phyloP scores from a whole-genome alignment of 805 yeast species.

The Ogataea pini region DNA sequence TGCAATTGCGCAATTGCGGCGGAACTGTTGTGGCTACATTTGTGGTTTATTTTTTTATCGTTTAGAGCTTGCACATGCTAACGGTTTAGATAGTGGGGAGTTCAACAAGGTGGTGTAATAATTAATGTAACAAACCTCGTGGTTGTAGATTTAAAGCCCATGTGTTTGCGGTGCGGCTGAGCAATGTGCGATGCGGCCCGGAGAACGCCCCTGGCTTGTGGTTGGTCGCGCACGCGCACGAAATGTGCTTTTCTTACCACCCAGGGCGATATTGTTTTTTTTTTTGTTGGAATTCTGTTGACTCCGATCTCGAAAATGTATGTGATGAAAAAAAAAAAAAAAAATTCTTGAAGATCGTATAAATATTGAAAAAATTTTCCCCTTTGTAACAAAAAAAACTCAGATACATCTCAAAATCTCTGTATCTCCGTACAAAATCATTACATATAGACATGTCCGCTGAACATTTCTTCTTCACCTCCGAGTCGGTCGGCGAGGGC shows the following conservation, averaged over 20 bases:
- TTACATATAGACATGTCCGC: constrained; percentile 14
- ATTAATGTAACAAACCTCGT: not conserved
- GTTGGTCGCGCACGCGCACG: too few species aligned
- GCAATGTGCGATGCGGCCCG: not conserved
- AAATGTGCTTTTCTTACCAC: too few species aligned
- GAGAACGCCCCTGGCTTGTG: not conserved
- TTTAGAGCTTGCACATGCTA: not conserved
- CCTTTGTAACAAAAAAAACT: constrained; percentile 1
- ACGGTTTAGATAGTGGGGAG: not conserved
- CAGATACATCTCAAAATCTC: not conserved
- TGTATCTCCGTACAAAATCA: not conserved
- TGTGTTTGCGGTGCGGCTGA: not conserved
- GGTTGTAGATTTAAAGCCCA: not conserved
- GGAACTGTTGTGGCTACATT: not conserved
- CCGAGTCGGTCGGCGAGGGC: constrained; percentile 93
- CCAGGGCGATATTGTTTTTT: not conserved
- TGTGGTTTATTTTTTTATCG: not conserved
- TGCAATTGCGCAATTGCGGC: constrained; percentile 5
- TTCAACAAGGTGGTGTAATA: not conserved
- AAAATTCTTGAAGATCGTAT: constrained; percentile 3
- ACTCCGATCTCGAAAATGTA: constrained; percentile 1
- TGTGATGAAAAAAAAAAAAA: constrained; percentile 4
- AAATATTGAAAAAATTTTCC: constrained; percentile 15
- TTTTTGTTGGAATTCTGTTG: constrained; percentile 4
- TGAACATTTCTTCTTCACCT: constrained; percentile 41